These are phyloP conservation scores for Acacia confusa DNA, from an alignment of 306 rosid genomes.

Conservation along the genomic window DNA sequence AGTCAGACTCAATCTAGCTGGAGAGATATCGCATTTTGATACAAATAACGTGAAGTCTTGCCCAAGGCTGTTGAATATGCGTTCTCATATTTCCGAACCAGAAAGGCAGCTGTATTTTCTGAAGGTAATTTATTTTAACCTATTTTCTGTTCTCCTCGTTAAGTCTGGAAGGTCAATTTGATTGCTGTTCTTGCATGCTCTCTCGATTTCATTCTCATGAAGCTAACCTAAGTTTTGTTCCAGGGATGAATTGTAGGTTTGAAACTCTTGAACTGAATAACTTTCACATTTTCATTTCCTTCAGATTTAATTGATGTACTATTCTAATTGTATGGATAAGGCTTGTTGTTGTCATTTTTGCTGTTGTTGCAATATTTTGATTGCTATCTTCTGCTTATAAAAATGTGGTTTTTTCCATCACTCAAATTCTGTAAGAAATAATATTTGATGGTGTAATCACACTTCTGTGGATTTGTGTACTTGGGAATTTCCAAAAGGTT, in stretches of 20 bases:
- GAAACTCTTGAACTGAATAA: slow-evolving; percentile 2
- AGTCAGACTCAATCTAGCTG: slow-evolving; percentile 74
- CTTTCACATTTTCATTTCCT: neutral
- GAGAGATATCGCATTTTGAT: slow-evolving; percentile 52
- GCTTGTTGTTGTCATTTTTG: neutral
- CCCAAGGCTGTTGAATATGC: slow-evolving; percentile 64
- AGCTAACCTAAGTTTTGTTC: neutral
- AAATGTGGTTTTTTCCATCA: too few species aligned
- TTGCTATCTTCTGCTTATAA: too few species aligned
- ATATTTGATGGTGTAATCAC: neutral
- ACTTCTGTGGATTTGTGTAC: neutral
- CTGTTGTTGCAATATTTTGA: too few species aligned
- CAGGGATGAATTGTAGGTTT: neutral
- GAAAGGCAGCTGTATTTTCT: slow-evolving; percentile 60
- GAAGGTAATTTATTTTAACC: slow-evolving; percentile 53
- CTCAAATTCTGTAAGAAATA: too few species aligned
- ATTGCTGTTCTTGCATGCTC: neutral
- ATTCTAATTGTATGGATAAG: neutral
- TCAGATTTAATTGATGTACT: neutral
- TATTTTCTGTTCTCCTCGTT: slow-evolving; percentile 14
- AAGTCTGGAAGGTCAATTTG: neutral
- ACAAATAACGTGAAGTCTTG: slow-evolving; percentile 46
- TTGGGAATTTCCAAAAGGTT: neutral
- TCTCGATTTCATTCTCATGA: neutral
- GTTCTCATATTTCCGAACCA: slow-evolving; percentile 50